These are phyloP conservation scores for Cordyceps cicadae DNA, from an alignment of 2,329 filamentous ascomycete species.

Conservation along the genomic window DNA sequence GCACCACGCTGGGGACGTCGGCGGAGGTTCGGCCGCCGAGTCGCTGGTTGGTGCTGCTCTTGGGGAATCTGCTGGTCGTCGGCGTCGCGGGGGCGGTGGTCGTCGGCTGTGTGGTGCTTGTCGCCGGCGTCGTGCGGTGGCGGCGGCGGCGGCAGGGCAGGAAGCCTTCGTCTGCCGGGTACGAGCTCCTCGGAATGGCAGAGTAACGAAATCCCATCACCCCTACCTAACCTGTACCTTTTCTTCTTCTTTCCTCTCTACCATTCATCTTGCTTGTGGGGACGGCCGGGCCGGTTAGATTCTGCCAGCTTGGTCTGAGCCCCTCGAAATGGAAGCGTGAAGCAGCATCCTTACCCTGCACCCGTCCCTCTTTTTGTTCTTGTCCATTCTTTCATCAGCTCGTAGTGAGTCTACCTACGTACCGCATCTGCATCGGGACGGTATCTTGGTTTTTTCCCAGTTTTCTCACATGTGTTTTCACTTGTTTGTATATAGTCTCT, in stretches of 20 bases:
- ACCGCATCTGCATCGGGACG: too few relatives aligned
- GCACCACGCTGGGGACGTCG: slow-evolving; percentile 6
- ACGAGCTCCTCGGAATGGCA: slow-evolving; percentile 1
- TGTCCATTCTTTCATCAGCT: not conserved
- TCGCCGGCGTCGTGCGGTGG: not conserved
- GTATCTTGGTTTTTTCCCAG: too few relatives aligned
- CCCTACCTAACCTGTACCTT: not conserved
- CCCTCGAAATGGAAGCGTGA: not conserved
- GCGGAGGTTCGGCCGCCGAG: not conserved
- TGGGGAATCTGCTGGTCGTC: not conserved
- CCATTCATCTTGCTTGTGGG: not conserved
- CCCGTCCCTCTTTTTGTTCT: not conserved
- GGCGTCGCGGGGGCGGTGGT: not conserved
- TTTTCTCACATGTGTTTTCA: too few relatives aligned
- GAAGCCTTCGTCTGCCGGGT: not conserved
- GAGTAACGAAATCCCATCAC: not conserved
- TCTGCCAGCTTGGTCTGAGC: not conserved
- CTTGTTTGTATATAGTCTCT: too few relatives aligned
- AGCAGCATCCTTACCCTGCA: not conserved
- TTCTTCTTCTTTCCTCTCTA: not conserved
- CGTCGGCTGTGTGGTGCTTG: not conserved
- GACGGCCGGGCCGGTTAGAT: not conserved
- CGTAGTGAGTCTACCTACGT: too few relatives aligned
- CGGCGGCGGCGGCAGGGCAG: not conserved
- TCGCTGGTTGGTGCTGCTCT: not conserved